These are phyloP conservation scores for Zhuliangozyma blackwelliae DNA, from an alignment of 1,139 yeast genomes.

Conservation along the genomic window DNA sequence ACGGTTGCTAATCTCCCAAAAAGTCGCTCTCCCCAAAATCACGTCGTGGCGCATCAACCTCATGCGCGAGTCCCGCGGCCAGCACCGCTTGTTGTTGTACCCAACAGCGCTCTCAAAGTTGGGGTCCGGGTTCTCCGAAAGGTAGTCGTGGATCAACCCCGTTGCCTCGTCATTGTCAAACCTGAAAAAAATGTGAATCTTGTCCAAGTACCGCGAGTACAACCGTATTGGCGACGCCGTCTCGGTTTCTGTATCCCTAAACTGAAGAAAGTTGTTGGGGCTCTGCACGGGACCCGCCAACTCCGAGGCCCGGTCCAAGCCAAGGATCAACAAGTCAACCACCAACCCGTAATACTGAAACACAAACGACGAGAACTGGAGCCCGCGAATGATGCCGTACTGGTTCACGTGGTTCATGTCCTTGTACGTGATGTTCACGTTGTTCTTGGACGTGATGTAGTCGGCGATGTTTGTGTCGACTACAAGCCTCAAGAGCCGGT, in stretches of 20 bases:
- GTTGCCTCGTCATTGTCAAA: slow-evolving; percentile 71
- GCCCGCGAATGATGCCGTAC: slow-evolving; percentile 81
- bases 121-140: slow-evolving; percentile 88
- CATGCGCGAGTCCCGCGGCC: slow-evolving; percentile 96
- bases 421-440: slow-evolving; percentile 75
- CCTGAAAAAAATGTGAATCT: slow-evolving; percentile 73
- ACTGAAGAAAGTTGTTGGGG: slow-evolving; percentile 79
- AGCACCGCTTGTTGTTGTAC: slow-evolving; percentile 83
- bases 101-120: slow-evolving; percentile 84
- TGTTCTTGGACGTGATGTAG: slow-evolving; percentile 89
- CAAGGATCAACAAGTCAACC: slow-evolving; percentile 75
- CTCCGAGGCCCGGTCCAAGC: slow-evolving; percentile 82
- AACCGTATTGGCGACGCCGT: slow-evolving; percentile 66
- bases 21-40: slow-evolving; percentile 84
- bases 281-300: slow-evolving; percentile 72
- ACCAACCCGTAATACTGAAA: slow-evolving; percentile 87
- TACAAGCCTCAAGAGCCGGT: slow-evolving; percentile 72
- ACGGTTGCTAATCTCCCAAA: slow-evolving; percentile 84
- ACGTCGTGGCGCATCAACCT: slow-evolving; percentile 88
- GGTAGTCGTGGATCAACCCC: slow-evolving; percentile 69
- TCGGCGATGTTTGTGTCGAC: slow-evolving; percentile 93
- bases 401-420: slow-evolving; percentile 95
- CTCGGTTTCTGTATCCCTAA: slow-evolving; percentile 56
- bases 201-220: slow-evolving; percentile 81
- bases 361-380: slow-evolving; percentile 86